These are phyloP conservation scores for Penicillium sp. DNA, from an alignment of 2,329 filamentous ascomycete species.

Conservation along the genomic window DNA sequence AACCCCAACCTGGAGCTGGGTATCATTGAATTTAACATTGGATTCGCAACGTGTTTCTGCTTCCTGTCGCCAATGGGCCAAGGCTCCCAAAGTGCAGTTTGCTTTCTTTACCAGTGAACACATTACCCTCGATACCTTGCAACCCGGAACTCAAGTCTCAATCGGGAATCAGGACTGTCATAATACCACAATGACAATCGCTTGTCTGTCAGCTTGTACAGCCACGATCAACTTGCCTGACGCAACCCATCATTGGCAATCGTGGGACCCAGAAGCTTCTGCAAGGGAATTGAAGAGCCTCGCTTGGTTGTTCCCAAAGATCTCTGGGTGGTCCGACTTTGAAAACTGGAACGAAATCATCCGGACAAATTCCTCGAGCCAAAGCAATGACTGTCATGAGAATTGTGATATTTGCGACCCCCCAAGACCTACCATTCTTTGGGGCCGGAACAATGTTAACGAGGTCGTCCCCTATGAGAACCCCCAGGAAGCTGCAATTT, in stretches of 20 bases:
- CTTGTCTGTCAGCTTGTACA: slow-evolving; percentile 27
- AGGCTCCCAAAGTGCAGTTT: slow-evolving; percentile 24
- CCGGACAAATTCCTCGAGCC: not conserved
- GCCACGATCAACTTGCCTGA: slow-evolving; percentile 16
- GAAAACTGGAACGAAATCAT: slow-evolving; percentile 29
- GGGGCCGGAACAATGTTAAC: slow-evolving; percentile 30
- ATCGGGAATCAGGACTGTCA: slow-evolving; percentile 27
- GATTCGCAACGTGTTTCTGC: slow-evolving; percentile 23
- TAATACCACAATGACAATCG: slow-evolving; percentile 31
- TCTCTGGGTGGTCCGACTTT: slow-evolving; percentile 25
- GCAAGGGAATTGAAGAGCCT: slow-evolving; percentile 25
- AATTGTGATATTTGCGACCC: slow-evolving; percentile 34
- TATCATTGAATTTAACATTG: slow-evolving; percentile 29
- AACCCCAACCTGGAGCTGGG: slow-evolving; percentile 47
- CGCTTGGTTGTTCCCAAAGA: slow-evolving; percentile 35
- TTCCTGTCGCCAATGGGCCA: slow-evolving; percentile 32
- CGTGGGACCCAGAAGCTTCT: slow-evolving; percentile 27
- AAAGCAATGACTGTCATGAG: not conserved
- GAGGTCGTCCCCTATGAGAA: slow-evolving; percentile 50
- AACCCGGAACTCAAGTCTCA: slow-evolving; percentile 11
- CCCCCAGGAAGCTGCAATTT: slow-evolving; percentile 47
- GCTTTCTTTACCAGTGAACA: slow-evolving; percentile 16
- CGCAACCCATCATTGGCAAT: slow-evolving; percentile 26
- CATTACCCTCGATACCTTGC: slow-evolving; percentile 23
- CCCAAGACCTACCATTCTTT: slow-evolving; percentile 32